phyloP scores from a whole-genome alignment of 805 yeast species.

The Ogataea thermomethanolica region DNA sequence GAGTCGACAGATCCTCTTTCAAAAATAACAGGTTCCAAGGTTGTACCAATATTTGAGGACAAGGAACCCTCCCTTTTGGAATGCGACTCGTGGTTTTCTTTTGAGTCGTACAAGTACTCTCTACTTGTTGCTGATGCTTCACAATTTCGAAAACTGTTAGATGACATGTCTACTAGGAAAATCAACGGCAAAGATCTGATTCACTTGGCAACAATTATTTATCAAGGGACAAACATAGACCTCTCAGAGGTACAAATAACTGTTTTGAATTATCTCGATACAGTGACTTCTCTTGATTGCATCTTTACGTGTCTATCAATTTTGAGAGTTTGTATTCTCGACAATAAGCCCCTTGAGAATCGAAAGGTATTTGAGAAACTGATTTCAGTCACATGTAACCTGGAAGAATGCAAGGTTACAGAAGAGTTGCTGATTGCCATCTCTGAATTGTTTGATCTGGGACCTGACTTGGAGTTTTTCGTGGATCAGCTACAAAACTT shows the following conservation, averaged over 20 bases:
- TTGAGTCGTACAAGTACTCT: slow-evolving; percentile 17
- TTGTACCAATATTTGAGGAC: slow-evolving; percentile 24
- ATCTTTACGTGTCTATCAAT: slow-evolving; percentile 15
- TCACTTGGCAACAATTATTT: slow-evolving; percentile 13
- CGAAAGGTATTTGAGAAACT: slow-evolving; percentile 15
- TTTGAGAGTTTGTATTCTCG: slow-evolving; percentile 17
- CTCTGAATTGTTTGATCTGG: slow-evolving; percentile 38
- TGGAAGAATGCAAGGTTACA: slow-evolving; percentile 1
- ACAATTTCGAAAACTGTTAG: slow-evolving; percentile 3
- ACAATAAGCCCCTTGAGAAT: slow-evolving; percentile 4
- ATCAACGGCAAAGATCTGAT: slow-evolving; percentile 15
- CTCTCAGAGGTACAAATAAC: slow-evolving; percentile 11
- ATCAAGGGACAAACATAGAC: slow-evolving; percentile 2
- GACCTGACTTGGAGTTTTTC: slow-evolving; percentile 39
- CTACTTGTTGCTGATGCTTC: background rate
- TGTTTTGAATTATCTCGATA: slow-evolving; percentile 11
- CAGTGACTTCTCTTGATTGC: slow-evolving; percentile 6
- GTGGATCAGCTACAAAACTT: slow-evolving; percentile 24
- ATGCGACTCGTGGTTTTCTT: slow-evolving; percentile 20
- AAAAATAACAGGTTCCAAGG: slow-evolving; percentile 17
- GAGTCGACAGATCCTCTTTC: slow-evolving; percentile 27
- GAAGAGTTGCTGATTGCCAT: slow-evolving; percentile 25
- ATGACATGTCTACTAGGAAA: slow-evolving; percentile 13
- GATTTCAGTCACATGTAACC: slow-evolving; percentile 12
- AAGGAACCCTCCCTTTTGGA: slow-evolving; percentile 8